These are phyloP conservation scores for Colletotrichum sp. DNA, from an alignment of 2,329 filamentous ascomycete species.

Conservation along the genomic window DNA sequence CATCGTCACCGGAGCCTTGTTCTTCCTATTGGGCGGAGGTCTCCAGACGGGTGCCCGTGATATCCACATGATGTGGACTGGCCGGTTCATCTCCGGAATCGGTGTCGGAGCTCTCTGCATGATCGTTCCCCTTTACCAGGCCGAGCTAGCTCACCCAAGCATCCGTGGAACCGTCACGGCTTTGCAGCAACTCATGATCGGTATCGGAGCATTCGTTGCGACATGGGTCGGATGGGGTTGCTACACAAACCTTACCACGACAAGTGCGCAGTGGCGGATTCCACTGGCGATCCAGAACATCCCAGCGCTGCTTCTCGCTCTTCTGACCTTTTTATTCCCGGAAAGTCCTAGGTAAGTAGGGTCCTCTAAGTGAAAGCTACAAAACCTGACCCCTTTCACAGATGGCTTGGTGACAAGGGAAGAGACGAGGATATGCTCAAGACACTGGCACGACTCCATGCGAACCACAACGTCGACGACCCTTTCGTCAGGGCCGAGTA, in stretches of 20 bases:
- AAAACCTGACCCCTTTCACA: not conserved
- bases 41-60: conserved; percentile 71
- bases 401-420: conserved; percentile 78
- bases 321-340: conserved; percentile 72
- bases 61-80: conserved; percentile 69
- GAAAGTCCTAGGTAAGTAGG: conserved; percentile 57
- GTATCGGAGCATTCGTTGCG: conserved; percentile 74
- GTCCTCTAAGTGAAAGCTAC: fast-evolving
- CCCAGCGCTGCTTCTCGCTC: conserved; percentile 67
- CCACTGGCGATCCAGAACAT: conserved; percentile 70
- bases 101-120: conserved; percentile 51
- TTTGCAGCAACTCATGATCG: conserved; percentile 83
- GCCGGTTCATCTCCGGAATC: conserved; percentile 71
- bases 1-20: conserved; percentile 71
- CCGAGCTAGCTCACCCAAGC: conserved; percentile 77
- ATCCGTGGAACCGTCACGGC: conserved; percentile 78
- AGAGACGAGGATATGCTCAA: conserved; percentile 65
- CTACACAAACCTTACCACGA: conserved; percentile 30
- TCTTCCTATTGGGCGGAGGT: conserved; percentile 73
- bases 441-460: conserved; percentile 72
- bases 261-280: conserved; percentile 37
- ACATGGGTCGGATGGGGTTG: conserved; percentile 57
- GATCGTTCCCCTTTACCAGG: conserved; percentile 71
- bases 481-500: conserved; percentile 53
- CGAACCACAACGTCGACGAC: conserved; percentile 69